A percentile compares a stretch with the other conserved stretches of the same genome.
Evolutionary conservation across 2,329 filamentous ascomycete genomes (phyloP).

Genomic region (Aspergillus fischeri): DNA sequence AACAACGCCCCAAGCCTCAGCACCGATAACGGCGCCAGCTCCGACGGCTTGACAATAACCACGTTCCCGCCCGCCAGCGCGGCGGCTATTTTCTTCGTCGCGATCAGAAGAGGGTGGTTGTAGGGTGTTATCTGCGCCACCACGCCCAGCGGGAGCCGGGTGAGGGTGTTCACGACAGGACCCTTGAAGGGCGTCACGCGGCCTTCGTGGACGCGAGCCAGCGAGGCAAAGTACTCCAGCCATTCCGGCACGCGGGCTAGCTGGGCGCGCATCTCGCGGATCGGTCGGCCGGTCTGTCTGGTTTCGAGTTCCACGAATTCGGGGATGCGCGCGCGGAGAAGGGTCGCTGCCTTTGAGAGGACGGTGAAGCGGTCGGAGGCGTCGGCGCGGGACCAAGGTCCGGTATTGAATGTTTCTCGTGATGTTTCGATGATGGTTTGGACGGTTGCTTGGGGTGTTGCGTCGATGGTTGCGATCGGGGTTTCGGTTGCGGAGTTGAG

Average conservation of each 20-base stretch:
- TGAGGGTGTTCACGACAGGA: conserved; percentile 36
- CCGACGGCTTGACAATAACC: conserved; percentile 38
- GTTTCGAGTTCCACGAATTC: conserved; percentile 61
- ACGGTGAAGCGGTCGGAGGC: conserved; percentile 58
- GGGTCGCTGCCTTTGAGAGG: conserved; percentile 55
- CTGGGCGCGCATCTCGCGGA: conserved; percentile 68
- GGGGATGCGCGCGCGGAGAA: conserved; percentile 52
- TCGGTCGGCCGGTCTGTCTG: conserved; percentile 62
- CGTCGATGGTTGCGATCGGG: conserved; percentile 45
- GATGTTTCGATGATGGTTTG: conserved; percentile 45
- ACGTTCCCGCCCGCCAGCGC: conserved; percentile 40
- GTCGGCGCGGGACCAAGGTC: conserved; percentile 55
- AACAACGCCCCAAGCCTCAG: conserved; percentile 39
- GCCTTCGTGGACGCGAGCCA: conserved; percentile 65
- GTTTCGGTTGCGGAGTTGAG: conserved; percentile 30
- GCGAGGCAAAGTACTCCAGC: conserved; percentile 67
- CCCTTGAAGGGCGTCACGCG: conserved; percentile 59
- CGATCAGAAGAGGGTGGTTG: conserved; percentile 37
- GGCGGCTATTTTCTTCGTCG: conserved; percentile 37
- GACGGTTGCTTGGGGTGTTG: conserved; percentile 52
- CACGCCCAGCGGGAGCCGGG: conserved; percentile 35
- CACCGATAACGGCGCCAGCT: conserved; percentile 42
- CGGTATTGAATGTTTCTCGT: conserved; percentile 42
- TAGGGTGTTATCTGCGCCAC: conserved; percentile 39
- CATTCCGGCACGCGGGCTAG: conserved; percentile 55